phyloP scores from a whole-genome alignment of 768 basidiomycete genomes.

The Tulasnella sp. region DNA sequence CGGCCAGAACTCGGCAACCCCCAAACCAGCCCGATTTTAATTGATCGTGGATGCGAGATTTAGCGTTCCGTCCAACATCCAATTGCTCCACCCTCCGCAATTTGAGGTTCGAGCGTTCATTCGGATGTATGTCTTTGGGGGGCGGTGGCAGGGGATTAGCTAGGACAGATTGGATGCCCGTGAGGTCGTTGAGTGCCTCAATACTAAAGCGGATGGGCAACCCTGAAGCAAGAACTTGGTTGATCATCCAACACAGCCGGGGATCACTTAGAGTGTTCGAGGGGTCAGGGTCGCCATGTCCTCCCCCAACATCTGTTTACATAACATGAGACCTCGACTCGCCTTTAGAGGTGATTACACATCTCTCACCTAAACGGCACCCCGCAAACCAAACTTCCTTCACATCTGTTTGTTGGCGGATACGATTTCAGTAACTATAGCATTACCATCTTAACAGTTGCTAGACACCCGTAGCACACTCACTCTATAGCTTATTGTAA shows the following conservation, averaged over 20 bases:
- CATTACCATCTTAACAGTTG: too few relatives aligned
- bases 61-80: background rate
- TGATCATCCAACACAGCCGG: background rate
- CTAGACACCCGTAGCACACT: too few relatives aligned
- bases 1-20: background rate
- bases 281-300: background rate
- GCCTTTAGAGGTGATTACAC: background rate
- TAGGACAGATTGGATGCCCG: background rate
- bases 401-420: too few relatives aligned
- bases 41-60: background rate
- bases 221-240: background rate
- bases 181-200: background rate
- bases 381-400: slow-evolving; percentile 41
- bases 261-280: background rate
- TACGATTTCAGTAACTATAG: too few relatives aligned
- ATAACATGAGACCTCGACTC: background rate
- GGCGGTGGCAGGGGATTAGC: background rate
- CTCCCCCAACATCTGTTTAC: background rate
- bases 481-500: too few relatives aligned
- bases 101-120: background rate
- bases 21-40: background rate
- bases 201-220: background rate
- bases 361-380: slow-evolving; percentile 35
- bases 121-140: background rate
- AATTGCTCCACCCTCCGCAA: background rate